Percentiles rank a stretch among this genome's conserved stretches.
These are phyloP conservation scores for Datisca glomerata DNA, from an alignment of 306 rosid genomes.

Conservation along the genomic window DNA sequence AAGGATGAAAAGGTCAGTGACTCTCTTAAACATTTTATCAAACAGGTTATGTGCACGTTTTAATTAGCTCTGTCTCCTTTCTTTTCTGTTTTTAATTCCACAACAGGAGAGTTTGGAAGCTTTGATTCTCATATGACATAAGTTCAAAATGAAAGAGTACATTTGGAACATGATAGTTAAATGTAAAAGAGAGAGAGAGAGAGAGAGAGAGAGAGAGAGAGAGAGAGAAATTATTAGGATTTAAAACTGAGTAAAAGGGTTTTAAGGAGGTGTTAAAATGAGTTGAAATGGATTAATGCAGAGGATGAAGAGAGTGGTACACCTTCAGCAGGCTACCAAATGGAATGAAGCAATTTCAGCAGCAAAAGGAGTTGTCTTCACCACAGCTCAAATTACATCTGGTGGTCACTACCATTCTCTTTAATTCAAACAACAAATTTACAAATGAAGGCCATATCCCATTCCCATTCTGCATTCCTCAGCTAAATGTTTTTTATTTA, in stretches of 20 bases:
- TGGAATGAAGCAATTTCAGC: conserved; percentile 59
- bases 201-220: too few species aligned
- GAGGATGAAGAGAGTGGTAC: conserved; percentile 52
- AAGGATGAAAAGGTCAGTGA: conserved; percentile 56
- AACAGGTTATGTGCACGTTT: too few species aligned
- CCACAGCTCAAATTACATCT: conserved; percentile 52
- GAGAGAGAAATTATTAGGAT: too few species aligned
- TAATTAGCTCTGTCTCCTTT: background rate
- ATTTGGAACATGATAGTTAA: too few species aligned
- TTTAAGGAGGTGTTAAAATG: background rate
- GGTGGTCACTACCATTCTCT: conserved; percentile 42
- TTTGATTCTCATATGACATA: background rate
- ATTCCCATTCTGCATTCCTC: too few species aligned
- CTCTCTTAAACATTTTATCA: background rate
- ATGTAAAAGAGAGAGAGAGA: too few species aligned
- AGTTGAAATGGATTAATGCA: conserved; percentile 13
- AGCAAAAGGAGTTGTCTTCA: conserved; percentile 37
- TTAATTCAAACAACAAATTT: background rate
- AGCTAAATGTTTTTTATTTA: too few species aligned
- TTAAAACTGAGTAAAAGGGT: background rate
- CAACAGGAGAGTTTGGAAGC: background rate
- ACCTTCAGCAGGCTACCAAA: conserved; percentile 41
- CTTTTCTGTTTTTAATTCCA: background rate
- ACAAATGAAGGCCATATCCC: too few species aligned
- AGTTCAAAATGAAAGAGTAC: too few species aligned